A percentile compares a stretch with the other conserved stretches of the same genome.
Conservation (phyloP, 805 yeast genomes). For the Millerozyma acaciae region DNA sequence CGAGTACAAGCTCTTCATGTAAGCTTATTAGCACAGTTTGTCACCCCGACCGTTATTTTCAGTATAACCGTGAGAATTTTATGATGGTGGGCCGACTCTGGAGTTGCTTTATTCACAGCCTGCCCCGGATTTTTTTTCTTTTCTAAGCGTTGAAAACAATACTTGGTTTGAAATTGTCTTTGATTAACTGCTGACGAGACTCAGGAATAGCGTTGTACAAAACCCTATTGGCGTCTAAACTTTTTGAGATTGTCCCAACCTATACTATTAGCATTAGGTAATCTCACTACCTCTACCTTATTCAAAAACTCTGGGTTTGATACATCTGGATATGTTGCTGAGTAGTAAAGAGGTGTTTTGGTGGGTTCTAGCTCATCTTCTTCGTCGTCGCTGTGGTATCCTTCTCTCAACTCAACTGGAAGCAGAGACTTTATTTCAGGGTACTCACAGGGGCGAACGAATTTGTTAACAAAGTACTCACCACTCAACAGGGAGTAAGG, state of each 20-base stretch:
- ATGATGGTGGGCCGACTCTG: too few relatives aligned
- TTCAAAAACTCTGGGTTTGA: slow-evolving; percentile 31
- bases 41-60: too few relatives aligned
- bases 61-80: too few relatives aligned
- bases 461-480: slow-evolving; percentile 21
- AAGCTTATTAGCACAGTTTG: too few relatives aligned
- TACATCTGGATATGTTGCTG: slow-evolving; percentile 26
- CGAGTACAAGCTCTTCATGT: too few relatives aligned
- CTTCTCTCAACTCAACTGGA: slow-evolving; percentile 32
- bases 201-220: background rate
- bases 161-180: too few relatives aligned
- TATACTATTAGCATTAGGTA: slow-evolving; percentile 40
- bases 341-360: slow-evolving; percentile 33
- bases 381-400: slow-evolving; percentile 5
- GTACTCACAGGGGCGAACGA: slow-evolving; percentile 31
- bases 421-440: slow-evolving; percentile 28
- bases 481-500: slow-evolving; percentile 12
- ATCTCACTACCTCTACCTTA: slow-evolving; percentile 36
- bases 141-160: too few relatives aligned
- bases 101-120: too few relatives aligned
- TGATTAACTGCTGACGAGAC: too few relatives aligned
- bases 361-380: slow-evolving; percentile 15
- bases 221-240: slow-evolving; percentile 15
- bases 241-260: slow-evolving; percentile 44
- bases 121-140: too few relatives aligned